Percentiles rank a stretch among this genome's conserved stretches.
Evolutionary conservation across 2,329 filamentous ascomycete genomes (phyloP).

Genomic region (Cordyceps cateniannulata): DNA sequence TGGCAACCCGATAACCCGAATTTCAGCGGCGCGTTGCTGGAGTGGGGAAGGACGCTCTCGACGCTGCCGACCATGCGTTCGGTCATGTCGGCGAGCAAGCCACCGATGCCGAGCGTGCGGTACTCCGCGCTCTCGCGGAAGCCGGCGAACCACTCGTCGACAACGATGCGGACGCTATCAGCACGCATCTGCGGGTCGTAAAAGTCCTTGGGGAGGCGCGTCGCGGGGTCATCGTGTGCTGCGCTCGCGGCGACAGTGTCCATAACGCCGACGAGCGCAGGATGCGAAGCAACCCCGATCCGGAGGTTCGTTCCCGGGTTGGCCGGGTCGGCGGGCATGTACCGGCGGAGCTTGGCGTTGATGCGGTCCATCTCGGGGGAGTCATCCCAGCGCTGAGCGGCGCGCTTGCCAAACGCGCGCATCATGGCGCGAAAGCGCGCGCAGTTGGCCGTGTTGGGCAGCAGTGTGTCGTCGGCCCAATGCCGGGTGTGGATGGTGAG

Average conservation of each 20-base stretch:
- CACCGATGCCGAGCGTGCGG: slow-evolving; percentile 80
- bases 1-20: slow-evolving; percentile 83
- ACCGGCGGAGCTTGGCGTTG: slow-evolving; percentile 69
- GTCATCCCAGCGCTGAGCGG: slow-evolving; percentile 67
- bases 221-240: slow-evolving; percentile 63
- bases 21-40: slow-evolving; percentile 43
- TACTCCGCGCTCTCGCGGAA: slow-evolving; percentile 83
- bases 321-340: slow-evolving; percentile 63
- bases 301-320: slow-evolving; percentile 31
- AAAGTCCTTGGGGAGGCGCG: slow-evolving; percentile 75
- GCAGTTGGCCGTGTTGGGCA: slow-evolving; percentile 71
- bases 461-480: slow-evolving; percentile 67
- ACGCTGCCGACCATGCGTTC: slow-evolving; percentile 64
- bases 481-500: slow-evolving; percentile 61
- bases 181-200: slow-evolving; percentile 68
- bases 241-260: slow-evolving; percentile 87
- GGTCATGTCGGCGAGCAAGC: slow-evolving; percentile 76
- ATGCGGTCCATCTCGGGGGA: slow-evolving; percentile 79
- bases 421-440: slow-evolving; percentile 64
- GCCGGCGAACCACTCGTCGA: slow-evolving; percentile 90
- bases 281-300: slow-evolving; percentile 78
- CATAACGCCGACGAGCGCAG: slow-evolving; percentile 83
- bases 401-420: slow-evolving; percentile 63
- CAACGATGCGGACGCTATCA: slow-evolving; percentile 67
- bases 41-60: slow-evolving; percentile 27